Evolutionary conservation across 805 yeast species (phyloP), one percentile per base, ranked within the genome.

Genomic region (Brettanomyces bruxellensis): DNA sequence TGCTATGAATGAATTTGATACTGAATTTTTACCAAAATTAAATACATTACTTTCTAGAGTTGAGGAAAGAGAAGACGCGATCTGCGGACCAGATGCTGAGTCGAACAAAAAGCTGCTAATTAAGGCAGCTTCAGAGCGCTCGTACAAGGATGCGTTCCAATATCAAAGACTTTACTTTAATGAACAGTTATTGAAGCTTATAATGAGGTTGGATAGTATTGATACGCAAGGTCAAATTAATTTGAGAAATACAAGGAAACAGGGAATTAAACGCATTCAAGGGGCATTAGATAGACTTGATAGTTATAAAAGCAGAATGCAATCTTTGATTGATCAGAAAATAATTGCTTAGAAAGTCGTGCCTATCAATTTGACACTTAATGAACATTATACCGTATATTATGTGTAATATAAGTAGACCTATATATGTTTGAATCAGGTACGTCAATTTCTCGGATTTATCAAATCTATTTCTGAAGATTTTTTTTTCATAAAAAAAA

Each of bases 161-260:
- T 82, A 78, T 59, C 73, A 75, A 56, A 72, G 69, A 53, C 72
- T 75, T 45, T 84, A 71, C 58, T 79, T 70, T 59, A 83, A 80
- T 55, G 95, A 85, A 60, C 74, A 75, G 71, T 64, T 85, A 39
- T 67, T 85, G 60, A 83, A 83, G 58, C 71, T 81, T 51, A 62
- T 84, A 52, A 72, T 85, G 71, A 76, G 72, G 50, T 66, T 86
- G 46, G 95, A 86, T 55, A 80, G 76, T 3, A 69, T 86, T 34
- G 64, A 62, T 4, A 68, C 67, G 8, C 70, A 70, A 28, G 70
- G 66, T 8, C 75, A 75, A 42, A 74, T 66, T 1, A 65, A 68
- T 1, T 65, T 85, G 52, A 76, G 86, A 51, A 67, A 68, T 24
- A 70, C 71, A 57, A 71, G 95, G 52, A 83, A 79, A 57, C 71